Percentiles rank a stretch among this genome's conserved stretches.
Evolutionary conservation across 306 rosid species (phyloP).

Genomic region (Nissolia schottii): DNA sequence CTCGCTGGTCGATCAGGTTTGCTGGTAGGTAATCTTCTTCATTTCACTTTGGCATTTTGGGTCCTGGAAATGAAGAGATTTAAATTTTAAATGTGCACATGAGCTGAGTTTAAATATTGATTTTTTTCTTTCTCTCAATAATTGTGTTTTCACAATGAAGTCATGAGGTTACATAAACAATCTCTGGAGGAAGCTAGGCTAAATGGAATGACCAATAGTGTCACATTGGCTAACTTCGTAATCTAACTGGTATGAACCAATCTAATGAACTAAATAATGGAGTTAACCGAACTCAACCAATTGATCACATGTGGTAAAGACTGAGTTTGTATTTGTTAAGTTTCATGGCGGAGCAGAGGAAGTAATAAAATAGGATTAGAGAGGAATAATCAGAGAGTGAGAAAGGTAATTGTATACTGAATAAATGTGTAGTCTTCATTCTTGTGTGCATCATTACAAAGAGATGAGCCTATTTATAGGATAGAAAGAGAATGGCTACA

Average conservation of each 20-base stretch:
- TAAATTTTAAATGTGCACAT: too few species aligned
- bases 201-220: background rate
- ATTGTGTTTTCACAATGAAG: background rate
- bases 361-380: too few species aligned
- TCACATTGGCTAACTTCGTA: background rate
- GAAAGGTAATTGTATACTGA: too few species aligned
- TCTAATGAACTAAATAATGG: background rate
- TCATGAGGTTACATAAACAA: background rate
- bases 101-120: too few species aligned
- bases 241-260: background rate
- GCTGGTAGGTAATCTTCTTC: conserved; percentile 36
- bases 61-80: background rate
- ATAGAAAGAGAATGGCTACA: too few species aligned
- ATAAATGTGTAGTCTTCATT: too few species aligned
- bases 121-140: too few species aligned
- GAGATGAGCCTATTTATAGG: too few species aligned
- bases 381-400: too few species aligned
- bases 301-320: background rate
- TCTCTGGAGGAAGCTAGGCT: background rate
- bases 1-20: conserved; percentile 56
- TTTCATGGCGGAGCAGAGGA: too few species aligned
- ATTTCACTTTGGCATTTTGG: background rate
- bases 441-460: too few species aligned
- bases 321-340: too few species aligned
- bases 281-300: background rate